Evolutionary conservation across 768 basidiomycete genomes (phyloP).

Genomic region (Auriscalpium microsporum): DNA sequence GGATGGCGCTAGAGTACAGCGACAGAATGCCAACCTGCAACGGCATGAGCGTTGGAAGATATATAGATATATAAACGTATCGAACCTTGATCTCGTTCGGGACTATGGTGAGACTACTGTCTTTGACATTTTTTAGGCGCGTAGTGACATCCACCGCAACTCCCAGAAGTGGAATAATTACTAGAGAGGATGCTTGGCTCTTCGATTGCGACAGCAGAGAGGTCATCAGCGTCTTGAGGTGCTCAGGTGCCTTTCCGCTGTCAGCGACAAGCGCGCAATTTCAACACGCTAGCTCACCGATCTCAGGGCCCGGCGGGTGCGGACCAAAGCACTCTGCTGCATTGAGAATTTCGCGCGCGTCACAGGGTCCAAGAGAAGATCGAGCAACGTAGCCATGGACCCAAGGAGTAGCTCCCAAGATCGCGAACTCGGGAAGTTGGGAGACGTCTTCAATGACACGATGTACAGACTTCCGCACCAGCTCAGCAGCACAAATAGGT

Average conservation of each 20-base stretch:
- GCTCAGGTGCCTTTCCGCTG: constrained; percentile 26
- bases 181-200: constrained; percentile 33
- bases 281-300: constrained; percentile 32
- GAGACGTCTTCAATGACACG: constrained; percentile 36
- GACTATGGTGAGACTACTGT: constrained; percentile 33
- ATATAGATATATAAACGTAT: background rate
- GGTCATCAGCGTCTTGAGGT: constrained; percentile 41
- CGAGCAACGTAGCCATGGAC: constrained; percentile 53
- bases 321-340: constrained; percentile 51
- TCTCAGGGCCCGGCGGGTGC: constrained; percentile 58
- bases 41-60: constrained; percentile 1
- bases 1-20: constrained; percentile 49
- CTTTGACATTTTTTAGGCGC: constrained; percentile 50
- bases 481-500: constrained; percentile 60
- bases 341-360: constrained; percentile 48
- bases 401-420: constrained; percentile 45
- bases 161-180: constrained; percentile 49
- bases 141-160: constrained; percentile 63
- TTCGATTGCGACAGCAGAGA: constrained; percentile 47
- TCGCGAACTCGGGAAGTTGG: constrained; percentile 36
- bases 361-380: constrained; percentile 46
- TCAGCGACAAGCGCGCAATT: background rate
- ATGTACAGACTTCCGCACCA: constrained; percentile 64
- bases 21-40: constrained; percentile 47
- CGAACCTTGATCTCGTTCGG: constrained; percentile 40